Percentiles rank a stretch among this genome's conserved stretches.
Conservation (phyloP, 2,329 filamentous ascomycete genomes). For the Colletotrichum lindemuthianum region DNA sequence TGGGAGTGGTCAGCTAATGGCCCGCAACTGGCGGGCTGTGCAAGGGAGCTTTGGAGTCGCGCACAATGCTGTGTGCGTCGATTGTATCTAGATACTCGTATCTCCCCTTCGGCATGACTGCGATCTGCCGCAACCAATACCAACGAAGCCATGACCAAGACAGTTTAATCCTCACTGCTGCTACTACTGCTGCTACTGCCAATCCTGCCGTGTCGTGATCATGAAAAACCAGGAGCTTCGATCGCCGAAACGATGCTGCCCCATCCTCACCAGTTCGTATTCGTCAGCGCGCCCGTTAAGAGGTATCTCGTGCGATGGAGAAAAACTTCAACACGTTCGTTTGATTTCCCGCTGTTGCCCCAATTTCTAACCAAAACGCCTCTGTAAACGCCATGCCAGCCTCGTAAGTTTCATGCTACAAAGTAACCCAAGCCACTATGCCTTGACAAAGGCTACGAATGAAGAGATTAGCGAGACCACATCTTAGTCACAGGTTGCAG, state of each 20-base stretch:
- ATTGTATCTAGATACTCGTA: conserved; percentile 29
- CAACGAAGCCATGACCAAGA: conserved; percentile 27
- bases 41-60: conserved; percentile 17
- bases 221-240: conserved; percentile 14
- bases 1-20: conserved; percentile 2
- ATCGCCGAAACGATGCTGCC: conserved; percentile 17
- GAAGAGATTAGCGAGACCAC: conserved; percentile 12
- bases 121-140: conserved; percentile 35
- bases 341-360: conserved; percentile 1
- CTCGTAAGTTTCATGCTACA: conserved; percentile 25
- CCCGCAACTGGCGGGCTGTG: conserved; percentile 16
- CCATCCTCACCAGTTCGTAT: neutral
- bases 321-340: conserved; percentile 13
- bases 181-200: neutral
- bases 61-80: conserved; percentile 14
- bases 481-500: neutral
- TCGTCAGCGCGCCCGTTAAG: conserved; percentile 3
- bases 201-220: conserved; percentile 1
- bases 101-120: conserved; percentile 25
- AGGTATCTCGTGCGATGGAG: conserved; percentile 22
- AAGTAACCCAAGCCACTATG: conserved; percentile 24
- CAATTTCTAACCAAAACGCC: conserved; percentile 25
- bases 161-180: neutral
- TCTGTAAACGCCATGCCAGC: conserved; percentile 29
- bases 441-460: conserved; percentile 35